Base-by-base conservation (phyloP, 1,284 basidiomycete species). In the Ustilago trichophora region DNA sequence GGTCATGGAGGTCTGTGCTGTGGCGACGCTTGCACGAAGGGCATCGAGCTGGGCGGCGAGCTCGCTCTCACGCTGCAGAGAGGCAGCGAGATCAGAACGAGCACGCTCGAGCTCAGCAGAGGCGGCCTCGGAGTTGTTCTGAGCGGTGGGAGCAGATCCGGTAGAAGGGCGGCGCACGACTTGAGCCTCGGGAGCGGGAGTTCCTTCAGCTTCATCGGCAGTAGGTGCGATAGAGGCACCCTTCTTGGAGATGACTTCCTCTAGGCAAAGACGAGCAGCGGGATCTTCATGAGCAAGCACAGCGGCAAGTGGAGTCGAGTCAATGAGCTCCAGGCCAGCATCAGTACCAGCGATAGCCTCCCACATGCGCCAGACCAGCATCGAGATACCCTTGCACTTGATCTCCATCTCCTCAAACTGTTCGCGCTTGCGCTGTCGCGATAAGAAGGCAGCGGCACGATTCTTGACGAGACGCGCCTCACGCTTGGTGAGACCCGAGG, bases 401-500 rank as follows among this genome's bases (percentile, higher is more conserved):
- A 89, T 83, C 85, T 93, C 91, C 88, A 93, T 91, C 78, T 83
- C 85, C 83, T 93, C 91, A 77, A 92, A 93, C 83, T 93, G 91
- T 83, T 93, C 91, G 59, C 91, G 88, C 83, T 93, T 93, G 75
- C 91, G 86, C 83, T 93, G 91, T 77, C 91, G 86, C 81, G 88
- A 90, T 74, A 93, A 87, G 84, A 93, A 93, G 50, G 91, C 91
- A 9, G 91, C 91, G 12, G 91, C 91, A 51, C 91, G 87, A 83
- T 93, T 93, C 85, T 93, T 93, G 58, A 93, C 90, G 13, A 93
- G 86, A 50, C 91, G 87, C 46, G 92, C 91, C 83, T 93, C 91
- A 55, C 91, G 89, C 83, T 93, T 93, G 84, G 86, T 89, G 57
- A 93, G 86, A 43, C 91, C 92, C 43, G 88, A 87, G 57, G 92